Conservation (phyloP, 805 yeast genomes). For the Diddensiella santjacobensis region DNA sequence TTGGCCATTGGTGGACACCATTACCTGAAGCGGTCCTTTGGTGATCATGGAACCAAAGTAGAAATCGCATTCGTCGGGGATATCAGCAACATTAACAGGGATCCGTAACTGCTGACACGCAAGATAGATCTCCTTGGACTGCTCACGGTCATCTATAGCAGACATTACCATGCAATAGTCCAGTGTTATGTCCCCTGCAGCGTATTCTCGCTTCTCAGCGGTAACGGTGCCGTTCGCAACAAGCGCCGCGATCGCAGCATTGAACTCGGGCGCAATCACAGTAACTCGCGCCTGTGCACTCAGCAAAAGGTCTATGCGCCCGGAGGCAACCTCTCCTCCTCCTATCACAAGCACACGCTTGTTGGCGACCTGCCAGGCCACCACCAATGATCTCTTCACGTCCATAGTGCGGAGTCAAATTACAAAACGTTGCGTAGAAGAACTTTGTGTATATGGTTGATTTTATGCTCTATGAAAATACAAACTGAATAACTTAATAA, state of each 20-base stretch:
- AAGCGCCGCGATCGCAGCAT: constrained; percentile 37
- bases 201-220: constrained; percentile 8
- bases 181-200: constrained; percentile 27
- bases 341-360: constrained; percentile 71
- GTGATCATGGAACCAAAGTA: constrained; percentile 78
- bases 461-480: constrained; percentile 3
- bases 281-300: constrained; percentile 69
- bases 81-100: constrained; percentile 78
- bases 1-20: constrained; percentile 81
- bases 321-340: constrained; percentile 62
- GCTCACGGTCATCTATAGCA: constrained; percentile 67
- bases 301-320: constrained; percentile 62
- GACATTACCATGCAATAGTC: constrained; percentile 63
- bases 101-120: constrained; percentile 42
- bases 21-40: constrained; percentile 68
- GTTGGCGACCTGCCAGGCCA: constrained; percentile 32
- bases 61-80: constrained; percentile 79
- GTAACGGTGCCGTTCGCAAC: constrained; percentile 31
- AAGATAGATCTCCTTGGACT: constrained; percentile 55
- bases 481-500: background rate
- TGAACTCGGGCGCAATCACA: constrained; percentile 47
- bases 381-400: constrained; percentile 7
- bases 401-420: background rate
- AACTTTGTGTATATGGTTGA: no score
- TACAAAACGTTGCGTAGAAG: no score